These are phyloP conservation scores for Athelia psychrophila DNA, from an alignment of 1,284 basidiomycete genomes.

Conservation along the genomic window DNA sequence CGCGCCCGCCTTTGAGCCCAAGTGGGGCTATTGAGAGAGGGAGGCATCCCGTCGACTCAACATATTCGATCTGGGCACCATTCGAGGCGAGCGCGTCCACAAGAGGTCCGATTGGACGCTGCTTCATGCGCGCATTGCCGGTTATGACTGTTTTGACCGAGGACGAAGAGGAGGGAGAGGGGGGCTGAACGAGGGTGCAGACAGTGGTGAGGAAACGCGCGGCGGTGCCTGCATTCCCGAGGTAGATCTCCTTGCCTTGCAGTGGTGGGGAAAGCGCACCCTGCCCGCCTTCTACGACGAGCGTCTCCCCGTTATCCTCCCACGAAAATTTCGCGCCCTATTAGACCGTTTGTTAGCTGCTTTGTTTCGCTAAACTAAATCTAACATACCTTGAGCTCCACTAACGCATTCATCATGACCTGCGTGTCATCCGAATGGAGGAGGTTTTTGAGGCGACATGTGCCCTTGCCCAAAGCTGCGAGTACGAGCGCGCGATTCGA, in stretches of 20 bases:
- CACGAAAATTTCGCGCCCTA: constrained; percentile 82
- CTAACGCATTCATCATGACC: constrained; percentile 96
- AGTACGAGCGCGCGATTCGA: constrained; percentile 95
- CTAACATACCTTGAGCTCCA: constrained; percentile 74
- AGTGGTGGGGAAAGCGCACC: constrained; percentile 80
- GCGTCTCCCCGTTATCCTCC: constrained; percentile 92
- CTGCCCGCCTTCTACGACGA: constrained; percentile 87
- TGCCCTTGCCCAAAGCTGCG: constrained; percentile 88
- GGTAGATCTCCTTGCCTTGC: constrained; percentile 86
- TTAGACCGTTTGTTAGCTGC: constrained; percentile 4
- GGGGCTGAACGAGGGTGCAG: constrained; percentile 76
- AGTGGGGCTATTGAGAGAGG: constrained; percentile 84
- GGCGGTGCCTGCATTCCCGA: constrained; percentile 97
- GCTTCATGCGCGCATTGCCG: constrained; percentile 98
- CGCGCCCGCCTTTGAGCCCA: constrained; percentile 83
- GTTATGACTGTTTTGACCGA: constrained; percentile 71
- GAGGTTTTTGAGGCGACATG: constrained; percentile 86
- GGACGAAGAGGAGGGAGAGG: constrained; percentile 13
- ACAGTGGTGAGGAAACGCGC: constrained; percentile 97
- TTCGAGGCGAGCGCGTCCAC: constrained; percentile 89
- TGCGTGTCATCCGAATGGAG: constrained; percentile 98
- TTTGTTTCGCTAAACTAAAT: not conserved
- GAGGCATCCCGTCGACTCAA: constrained; percentile 82
- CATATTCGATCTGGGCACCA: constrained; percentile 77
- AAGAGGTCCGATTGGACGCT: constrained; percentile 93